Percentiles rank a stretch among this genome's conserved stretches.
Conservation (phyloP, 495 filamentous ascomycete species). For the Bacidia rubella region DNA sequence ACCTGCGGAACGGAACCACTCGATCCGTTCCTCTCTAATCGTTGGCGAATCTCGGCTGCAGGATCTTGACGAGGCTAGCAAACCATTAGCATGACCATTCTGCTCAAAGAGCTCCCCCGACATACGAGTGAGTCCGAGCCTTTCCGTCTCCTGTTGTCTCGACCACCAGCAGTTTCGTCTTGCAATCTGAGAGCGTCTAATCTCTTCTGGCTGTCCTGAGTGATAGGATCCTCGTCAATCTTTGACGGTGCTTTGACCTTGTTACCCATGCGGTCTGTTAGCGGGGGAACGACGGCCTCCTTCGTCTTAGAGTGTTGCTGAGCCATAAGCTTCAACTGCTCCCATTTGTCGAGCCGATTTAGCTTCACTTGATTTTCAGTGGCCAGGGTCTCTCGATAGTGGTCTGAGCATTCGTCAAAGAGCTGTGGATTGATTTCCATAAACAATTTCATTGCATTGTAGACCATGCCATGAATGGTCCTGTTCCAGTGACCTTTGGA, state of each 20-base stretch:
- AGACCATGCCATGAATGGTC: conserved; percentile 99
- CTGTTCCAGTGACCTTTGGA: conserved; percentile 99
- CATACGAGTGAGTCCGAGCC: conserved; percentile 31
- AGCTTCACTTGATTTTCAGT: conserved; percentile 66
- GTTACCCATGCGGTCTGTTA: conserved; percentile 23
- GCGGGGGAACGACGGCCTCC: conserved; percentile 24
- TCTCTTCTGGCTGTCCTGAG: conserved; percentile 71
- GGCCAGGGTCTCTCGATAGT: conserved; percentile 95
- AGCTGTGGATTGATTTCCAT: conserved; percentile 99
- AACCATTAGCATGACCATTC: neutral
- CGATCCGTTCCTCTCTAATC: conserved; percentile 12
- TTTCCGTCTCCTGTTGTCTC: conserved; percentile 34
- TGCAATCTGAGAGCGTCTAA: conserved; percentile 75
- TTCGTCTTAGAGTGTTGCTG: conserved; percentile 47
- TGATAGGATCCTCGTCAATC: conserved; percentile 58
- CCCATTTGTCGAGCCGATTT: conserved; percentile 72
- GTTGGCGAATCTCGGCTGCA: conserved; percentile 16
- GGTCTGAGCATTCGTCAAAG: conserved; percentile 96
- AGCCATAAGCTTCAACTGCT: conserved; percentile 66
- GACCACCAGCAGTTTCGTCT: conserved; percentile 43
- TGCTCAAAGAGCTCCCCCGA: conserved; percentile 1
- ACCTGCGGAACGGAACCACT: conserved; percentile 10
- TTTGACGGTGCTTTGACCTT: conserved; percentile 40
- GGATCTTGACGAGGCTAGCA: conserved; percentile 12
- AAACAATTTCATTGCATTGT: conserved; percentile 99